Percentiles rank a stretch among this genome's conserved stretches.
phyloP scores from a whole-genome alignment of 345 rosid species.

The Pistacia vera region DNA sequence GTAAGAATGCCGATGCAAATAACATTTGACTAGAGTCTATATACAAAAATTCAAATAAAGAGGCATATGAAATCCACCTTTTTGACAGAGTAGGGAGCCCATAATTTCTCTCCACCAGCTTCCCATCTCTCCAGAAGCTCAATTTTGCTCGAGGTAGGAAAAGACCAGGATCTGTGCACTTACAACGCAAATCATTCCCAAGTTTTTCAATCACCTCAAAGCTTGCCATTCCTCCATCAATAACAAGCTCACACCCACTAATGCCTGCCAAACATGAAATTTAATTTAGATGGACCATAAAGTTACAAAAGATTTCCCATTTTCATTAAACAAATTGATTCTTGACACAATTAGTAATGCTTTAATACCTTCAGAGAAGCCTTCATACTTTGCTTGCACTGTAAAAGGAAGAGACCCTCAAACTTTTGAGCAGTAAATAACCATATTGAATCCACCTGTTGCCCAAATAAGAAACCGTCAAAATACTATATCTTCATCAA shows the following conservation, averaged over 20 bases:
- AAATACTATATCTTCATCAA: background rate
- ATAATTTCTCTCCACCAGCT: slow-evolving; percentile 42
- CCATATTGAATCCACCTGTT: slow-evolving; percentile 71
- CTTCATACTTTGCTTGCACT: slow-evolving; percentile 60
- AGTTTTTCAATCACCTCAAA: slow-evolving; percentile 64
- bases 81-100: slow-evolving; percentile 57
- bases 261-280: slow-evolving; percentile 40
- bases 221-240: slow-evolving; percentile 83
- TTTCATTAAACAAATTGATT: slow-evolving; percentile 9
- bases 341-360: background rate
- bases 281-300: background rate
- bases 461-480: background rate
- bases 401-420: slow-evolving; percentile 58
- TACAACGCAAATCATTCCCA: slow-evolving; percentile 59
- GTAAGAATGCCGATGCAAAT: background rate
- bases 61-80: slow-evolving; percentile 43
- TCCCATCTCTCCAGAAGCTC: slow-evolving; percentile 73
- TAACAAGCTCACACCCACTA: slow-evolving; percentile 65
- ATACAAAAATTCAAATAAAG: background rate
- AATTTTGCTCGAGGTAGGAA: slow-evolving; percentile 74
- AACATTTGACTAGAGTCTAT: background rate
- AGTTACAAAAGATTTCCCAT: background rate
- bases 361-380: slow-evolving; percentile 65
- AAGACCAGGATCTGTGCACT: slow-evolving; percentile 66
- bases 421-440: slow-evolving; percentile 53